Evolutionary conservation across 441 rosid genomes (phyloP).

Genomic region (Adansonia madagascariensis): DNA sequence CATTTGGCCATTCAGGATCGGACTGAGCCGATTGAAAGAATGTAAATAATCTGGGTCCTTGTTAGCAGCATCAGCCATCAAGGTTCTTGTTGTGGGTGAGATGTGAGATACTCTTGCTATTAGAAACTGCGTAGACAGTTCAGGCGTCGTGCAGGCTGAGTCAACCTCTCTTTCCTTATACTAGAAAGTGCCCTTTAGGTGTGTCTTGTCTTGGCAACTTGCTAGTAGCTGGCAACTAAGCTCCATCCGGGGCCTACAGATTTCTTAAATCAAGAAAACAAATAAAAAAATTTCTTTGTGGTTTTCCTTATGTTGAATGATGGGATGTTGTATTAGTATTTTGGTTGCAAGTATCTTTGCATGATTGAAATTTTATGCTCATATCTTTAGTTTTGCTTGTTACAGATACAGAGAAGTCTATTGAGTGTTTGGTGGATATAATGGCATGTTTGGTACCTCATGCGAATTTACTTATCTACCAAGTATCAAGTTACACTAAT

Average conservation of each 20-base stretch:
- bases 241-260: constrained; percentile 27
- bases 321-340: no score
- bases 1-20: constrained; percentile 78
- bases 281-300: no score
- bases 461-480: neutral
- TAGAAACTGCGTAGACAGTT: constrained; percentile 5
- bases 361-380: no score
- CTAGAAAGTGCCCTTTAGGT: constrained; percentile 28
- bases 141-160: constrained; percentile 24
- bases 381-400: no score
- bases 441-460: no score
- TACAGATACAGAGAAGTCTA: no score
- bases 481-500: neutral
- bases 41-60: neutral
- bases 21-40: constrained; percentile 40
- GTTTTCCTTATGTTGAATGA: no score
- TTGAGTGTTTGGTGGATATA: no score
- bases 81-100: neutral
- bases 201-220: constrained; percentile 27
- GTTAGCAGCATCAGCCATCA: neutral
- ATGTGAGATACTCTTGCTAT: constrained; percentile 10
- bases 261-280: constrained; percentile 25
- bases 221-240: constrained; percentile 30
- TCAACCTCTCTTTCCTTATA: constrained; percentile 23
- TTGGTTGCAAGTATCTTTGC: no score